phyloP scores from a whole-genome alignment of 768 basidiomycete species.

The Agrocybe chaxingu region DNA sequence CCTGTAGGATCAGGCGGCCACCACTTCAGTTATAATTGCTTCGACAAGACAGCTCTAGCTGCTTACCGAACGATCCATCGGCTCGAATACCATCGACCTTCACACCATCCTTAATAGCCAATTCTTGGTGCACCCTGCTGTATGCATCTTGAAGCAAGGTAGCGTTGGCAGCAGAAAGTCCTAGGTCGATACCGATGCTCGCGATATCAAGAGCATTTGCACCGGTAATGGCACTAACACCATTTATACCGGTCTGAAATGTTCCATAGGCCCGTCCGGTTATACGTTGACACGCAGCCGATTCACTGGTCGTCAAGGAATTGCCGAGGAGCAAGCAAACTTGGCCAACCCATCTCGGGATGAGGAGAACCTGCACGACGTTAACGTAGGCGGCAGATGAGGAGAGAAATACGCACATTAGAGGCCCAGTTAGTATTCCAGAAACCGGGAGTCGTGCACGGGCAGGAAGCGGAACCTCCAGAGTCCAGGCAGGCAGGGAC shows the following conservation, averaged over 20 bases:
- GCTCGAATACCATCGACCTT: constrained; percentile 57
- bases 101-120: constrained; percentile 40
- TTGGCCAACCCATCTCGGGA: constrained; percentile 51
- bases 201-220: constrained; percentile 64
- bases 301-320: constrained; percentile 36
- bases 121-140: constrained; percentile 43
- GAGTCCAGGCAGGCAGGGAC: constrained; percentile 46
- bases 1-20: constrained; percentile 18
- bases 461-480: constrained; percentile 48
- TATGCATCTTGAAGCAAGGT: constrained; percentile 46
- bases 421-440: constrained; percentile 67
- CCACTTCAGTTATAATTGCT: not conserved
- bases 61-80: constrained; percentile 43
- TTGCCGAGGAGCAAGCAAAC: constrained; percentile 50
- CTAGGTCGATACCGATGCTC: constrained; percentile 52
- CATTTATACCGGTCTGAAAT: constrained; percentile 38
- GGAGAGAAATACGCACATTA: constrained; percentile 33
- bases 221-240: constrained; percentile 48
- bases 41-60: not conserved
- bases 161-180: constrained; percentile 33
- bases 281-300: constrained; percentile 42
- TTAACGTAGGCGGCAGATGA: not conserved
- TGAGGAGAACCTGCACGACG: constrained; percentile 46
- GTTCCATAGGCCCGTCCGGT: constrained; percentile 45
- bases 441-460: constrained; percentile 45